Evolutionary conservation across 441 rosid genomes (phyloP), one percentile per base, ranked within the genome.

Genomic region (Aquilaria agallochum): DNA sequence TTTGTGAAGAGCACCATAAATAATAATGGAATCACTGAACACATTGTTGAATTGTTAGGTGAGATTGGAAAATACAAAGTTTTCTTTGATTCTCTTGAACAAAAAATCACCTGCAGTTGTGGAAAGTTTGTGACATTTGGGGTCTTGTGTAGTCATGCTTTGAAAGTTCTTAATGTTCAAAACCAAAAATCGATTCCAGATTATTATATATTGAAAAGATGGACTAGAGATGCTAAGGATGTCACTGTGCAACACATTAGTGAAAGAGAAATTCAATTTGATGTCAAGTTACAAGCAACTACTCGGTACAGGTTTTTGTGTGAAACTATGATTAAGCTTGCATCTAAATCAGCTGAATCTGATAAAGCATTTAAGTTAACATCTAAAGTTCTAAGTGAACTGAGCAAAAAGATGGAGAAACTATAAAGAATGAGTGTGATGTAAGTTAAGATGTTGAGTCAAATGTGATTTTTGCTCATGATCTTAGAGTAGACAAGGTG

Each of bases 141-240:
- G 44, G 58, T 72, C 67, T 71, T 66, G 31, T 72, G 75, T 67
- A 57, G 75, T 44, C 75, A 72, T 62, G 71, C 68, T 5, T n/a
- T 72, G 14, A 72, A 64, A 62, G 75, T 72, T 64, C 71, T 66
- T 48, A 71, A 72, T 58, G 61, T 62, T 51, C 66, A 71, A 56
- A 72, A 72, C 62, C 62, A 66, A 62, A 72, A 66, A 61, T 64
- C 66, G 61, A 53, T 58, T 5, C 75, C 75, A 36, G 62, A 58
- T 31, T 67, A 7, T 15, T 72, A 66, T 66, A 62, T 72, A 15
- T 53, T 58, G 46, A 67, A 64, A 55, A 66, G 72, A 53, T 72
- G 76, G 71, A 72, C 55, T 11, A 72, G 59, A 54, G 68, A 63
- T 58, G 76, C 76, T 31, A 72, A 68, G 58, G 68, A 63, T 53